Percentiles rank a stretch among this genome's conserved stretches.
Evolutionary conservation across 2,329 filamentous ascomycete species (phyloP).

Genomic region (Chrysoporthe cubensis): DNA sequence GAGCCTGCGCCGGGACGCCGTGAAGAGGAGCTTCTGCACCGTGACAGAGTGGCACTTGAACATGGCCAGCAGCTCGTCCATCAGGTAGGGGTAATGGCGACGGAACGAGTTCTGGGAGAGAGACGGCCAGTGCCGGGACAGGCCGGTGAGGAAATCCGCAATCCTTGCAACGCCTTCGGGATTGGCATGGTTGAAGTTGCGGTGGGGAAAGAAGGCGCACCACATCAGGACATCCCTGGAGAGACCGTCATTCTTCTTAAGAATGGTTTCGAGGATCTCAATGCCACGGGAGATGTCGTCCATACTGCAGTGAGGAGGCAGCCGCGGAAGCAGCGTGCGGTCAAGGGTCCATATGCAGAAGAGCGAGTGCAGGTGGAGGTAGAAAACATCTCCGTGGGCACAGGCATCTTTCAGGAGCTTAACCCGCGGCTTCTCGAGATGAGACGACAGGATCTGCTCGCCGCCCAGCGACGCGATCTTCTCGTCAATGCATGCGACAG

Average conservation of each 20-base stretch:
- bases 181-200: conserved; percentile 30
- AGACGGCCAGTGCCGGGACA: conserved; percentile 46
- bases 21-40: conserved; percentile 39
- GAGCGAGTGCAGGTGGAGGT: conserved; percentile 67
- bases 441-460: conserved; percentile 37
- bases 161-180: conserved; percentile 39
- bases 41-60: conserved; percentile 37
- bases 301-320: conserved; percentile 12
- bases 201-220: conserved; percentile 43
- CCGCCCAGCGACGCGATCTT: conserved; percentile 11
- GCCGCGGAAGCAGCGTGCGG: background rate
- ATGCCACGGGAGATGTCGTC: conserved; percentile 41
- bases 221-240: conserved; percentile 36
- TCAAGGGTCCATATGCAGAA: conserved; percentile 60
- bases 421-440: conserved; percentile 48
- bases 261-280: conserved; percentile 39
- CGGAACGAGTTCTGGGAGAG: conserved; percentile 33
- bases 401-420: conserved; percentile 63
- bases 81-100: conserved; percentile 38
- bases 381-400: conserved; percentile 60
- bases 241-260: conserved; percentile 44
- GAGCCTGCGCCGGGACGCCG: conserved; percentile 34
- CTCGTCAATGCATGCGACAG: conserved; percentile 11
- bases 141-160: conserved; percentile 46
- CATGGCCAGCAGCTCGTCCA: conserved; percentile 39